Base-by-base conservation (phyloP, 1,139 yeast species). In the Groenewaldozyma sp. region DNA sequence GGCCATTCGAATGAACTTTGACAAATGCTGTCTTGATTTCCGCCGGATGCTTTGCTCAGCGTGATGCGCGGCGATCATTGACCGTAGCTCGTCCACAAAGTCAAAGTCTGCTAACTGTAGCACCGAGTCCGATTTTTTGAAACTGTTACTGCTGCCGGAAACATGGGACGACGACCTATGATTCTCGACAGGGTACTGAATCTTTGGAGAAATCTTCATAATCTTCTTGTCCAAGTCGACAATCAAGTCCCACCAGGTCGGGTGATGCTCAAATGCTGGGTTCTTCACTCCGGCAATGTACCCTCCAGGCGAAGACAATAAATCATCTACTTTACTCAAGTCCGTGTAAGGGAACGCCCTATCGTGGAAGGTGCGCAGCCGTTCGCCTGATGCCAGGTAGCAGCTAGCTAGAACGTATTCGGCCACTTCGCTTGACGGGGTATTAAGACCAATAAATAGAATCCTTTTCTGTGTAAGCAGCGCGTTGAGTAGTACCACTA, bases 241-340 rank as follows among this genome's bases (percentile, higher is more conserved):
- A 38, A 77, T 56, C 17, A 77, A 57, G 51, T 77, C 83, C 80
- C 81, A 77, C 65, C 69, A 63, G 10, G 64, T 65, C 31, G 76
- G 76, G 50, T 75, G 78, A 38, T 55, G 56, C 46, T 74, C 75
- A 61, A 77, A 77, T 40, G 79, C 76, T 10, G 82, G 81, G 56
- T 78, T 77, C 47, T 77, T 76, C 36, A 79, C 78, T 9, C 83
- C 83, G 3, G 82, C 83, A 51, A 77, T 64, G 55, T 62, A 77
- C 4, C 33, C 33, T 20, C 77, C 74, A 16, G 67, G 70, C 45
- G 77, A 71, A 43, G 65, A 62, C 44, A 72, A 68, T 47, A 77
- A 59, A 17, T 74, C 65, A 45, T 75, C 81, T 20, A 74, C 73
- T 48, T 76, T 75, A 27, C 78, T 72, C 20, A 77, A 71, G 50